Base-by-base conservation (phyloP, 2,329 filamentous ascomycete genomes). In the Arthrobotrys pseudoclavata region DNA sequence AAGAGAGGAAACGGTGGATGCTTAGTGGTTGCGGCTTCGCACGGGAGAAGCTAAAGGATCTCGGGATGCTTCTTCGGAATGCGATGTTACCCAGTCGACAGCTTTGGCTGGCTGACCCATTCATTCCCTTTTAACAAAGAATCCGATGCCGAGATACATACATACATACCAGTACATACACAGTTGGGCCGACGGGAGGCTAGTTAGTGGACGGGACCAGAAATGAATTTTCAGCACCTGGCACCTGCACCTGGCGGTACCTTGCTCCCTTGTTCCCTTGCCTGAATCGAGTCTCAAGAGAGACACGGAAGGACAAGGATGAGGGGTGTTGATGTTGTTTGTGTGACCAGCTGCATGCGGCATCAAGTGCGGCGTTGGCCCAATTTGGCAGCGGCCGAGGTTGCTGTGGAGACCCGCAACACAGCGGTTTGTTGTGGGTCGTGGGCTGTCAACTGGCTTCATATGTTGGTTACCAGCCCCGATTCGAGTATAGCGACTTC, bases 361-460 rank as follows among this genome's bases (percentile, higher is more conserved):
- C 47, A 69, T 40, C 47, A 29, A 45, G 63, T 68, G 64, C 64
- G 64, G 64, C 64, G 34, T 29, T 22, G 20, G 50, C 50, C 40
- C 37, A 34, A 40, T 53, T 29, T 60, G 50, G 18, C 24, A 63
- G 45, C 13, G 37, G 37, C 52, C 48, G 62, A 52, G 26, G 69
- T 76, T 76, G 71, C 71, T 69, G 71, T 69, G 71, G 64, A 40
- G 71, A 76, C 71, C 57, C 50, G 29, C 64, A 69, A 66, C 71
- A 53, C 71, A 69, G 63, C 71, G 66, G 34, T 76, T 76, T 76
- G 71, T 76, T 76, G 64, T 48, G 48, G 57, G 64, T 29, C 26
- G 42, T 31, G 55, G 6, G 55, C 29, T 57, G 29, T 57, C 52
- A 13, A 5, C 31, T 37, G 57, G 57, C 64, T 70, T 69, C 63